A percentile compares a stretch with the other conserved stretches of the same genome.
Conservation (phyloP, 2,329 filamentous ascomycete genomes). For the Neofusicoccum kwambonambiense region DNA sequence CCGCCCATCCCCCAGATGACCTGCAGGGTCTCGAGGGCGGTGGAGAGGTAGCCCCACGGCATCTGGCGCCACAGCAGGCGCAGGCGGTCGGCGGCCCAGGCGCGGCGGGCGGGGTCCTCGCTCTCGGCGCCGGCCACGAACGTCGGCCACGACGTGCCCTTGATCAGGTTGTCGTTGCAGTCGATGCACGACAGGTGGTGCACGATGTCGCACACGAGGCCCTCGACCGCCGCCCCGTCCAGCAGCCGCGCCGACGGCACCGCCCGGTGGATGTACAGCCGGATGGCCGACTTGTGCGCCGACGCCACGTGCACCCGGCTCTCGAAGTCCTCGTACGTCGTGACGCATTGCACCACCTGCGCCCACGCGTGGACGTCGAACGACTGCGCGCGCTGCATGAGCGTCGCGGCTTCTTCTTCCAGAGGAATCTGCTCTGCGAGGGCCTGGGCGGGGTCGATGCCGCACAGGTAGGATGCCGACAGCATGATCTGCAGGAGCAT, state of each 20-base stretch:
- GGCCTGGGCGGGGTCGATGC: slow-evolving; percentile 19
- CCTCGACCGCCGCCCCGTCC: not conserved
- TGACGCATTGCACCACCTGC: slow-evolving; percentile 30
- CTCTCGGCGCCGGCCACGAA: slow-evolving; percentile 60
- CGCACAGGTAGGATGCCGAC: slow-evolving; percentile 34
- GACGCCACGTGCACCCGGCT: slow-evolving; percentile 37
- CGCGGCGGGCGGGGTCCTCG: slow-evolving; percentile 46
- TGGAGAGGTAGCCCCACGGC: slow-evolving; percentile 40
- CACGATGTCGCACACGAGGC: slow-evolving; percentile 52
- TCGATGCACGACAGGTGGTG: slow-evolving; percentile 51
- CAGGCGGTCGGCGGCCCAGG: slow-evolving; percentile 52
- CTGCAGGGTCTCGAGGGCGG: slow-evolving; percentile 34
- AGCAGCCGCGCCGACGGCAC: slow-evolving; percentile 24
- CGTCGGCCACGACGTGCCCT: slow-evolving; percentile 60
- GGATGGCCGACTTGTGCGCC: slow-evolving; percentile 41
- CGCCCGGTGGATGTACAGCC: slow-evolving; percentile 37
- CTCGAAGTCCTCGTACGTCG: slow-evolving; percentile 33
- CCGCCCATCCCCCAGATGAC: slow-evolving; percentile 36
- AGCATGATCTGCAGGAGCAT: slow-evolving; percentile 38
- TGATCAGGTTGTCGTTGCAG: slow-evolving; percentile 54
- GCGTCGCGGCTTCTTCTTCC: slow-evolving; percentile 27
- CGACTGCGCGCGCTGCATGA: slow-evolving; percentile 29
- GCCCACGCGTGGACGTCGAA: slow-evolving; percentile 37
- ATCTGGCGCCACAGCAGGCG: slow-evolving; percentile 34
- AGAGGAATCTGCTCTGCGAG: not conserved